Evolutionary conservation across 805 yeast species (phyloP), one percentile per base, ranked within the genome.

Genomic region (Monosporozyma yasuniensis): DNA sequence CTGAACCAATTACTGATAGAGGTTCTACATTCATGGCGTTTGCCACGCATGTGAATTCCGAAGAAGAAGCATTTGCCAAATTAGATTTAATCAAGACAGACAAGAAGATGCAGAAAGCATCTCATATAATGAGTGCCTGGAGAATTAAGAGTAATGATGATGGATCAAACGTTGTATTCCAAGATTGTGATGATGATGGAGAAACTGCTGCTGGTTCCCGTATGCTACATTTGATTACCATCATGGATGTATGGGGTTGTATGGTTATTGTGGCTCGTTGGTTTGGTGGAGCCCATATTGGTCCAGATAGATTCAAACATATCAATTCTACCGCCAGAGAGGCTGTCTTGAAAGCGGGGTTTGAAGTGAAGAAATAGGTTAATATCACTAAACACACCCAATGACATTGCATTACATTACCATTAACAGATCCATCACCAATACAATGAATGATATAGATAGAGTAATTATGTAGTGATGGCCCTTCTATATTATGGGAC

Each of bases 131-230:
- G 82, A 77, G 81, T 14, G 93, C 96, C 0, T 90, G 91, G 84
- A 71, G 98, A 54, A 83, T 93, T 3, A 73, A 73, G 27, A 50
- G 65, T 61, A 0, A 32, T 32, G 68, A 61, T 1, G 48, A 56
- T 16, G 71, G 73, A 18, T 18, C 16, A 3, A 51, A 68, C 25
- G 87, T 80, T 0, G 72, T 76, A 35, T 76, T 74, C 45, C 93
- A 87, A 58, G 97, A 93, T 58, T 89, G 87, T 58, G 97, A 93
- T 61, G 98, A 93, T 64, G 99, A 91, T 62, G 99, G 99, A 2
- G 99, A 93, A 62, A 76, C 95, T 0, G 98, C 98, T 0, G 96
- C 98, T 0, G 99, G 99, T 9, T 80, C 90, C 4, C 71, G 96
- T 51, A 70, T 90, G 74, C 66, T 89, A 47, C 96, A 88, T 69